A percentile compares a stretch with the other conserved stretches of the same genome.
Conservation (phyloP, 2,329 filamentous ascomycete genomes). For the Eurotiales sp. region DNA sequence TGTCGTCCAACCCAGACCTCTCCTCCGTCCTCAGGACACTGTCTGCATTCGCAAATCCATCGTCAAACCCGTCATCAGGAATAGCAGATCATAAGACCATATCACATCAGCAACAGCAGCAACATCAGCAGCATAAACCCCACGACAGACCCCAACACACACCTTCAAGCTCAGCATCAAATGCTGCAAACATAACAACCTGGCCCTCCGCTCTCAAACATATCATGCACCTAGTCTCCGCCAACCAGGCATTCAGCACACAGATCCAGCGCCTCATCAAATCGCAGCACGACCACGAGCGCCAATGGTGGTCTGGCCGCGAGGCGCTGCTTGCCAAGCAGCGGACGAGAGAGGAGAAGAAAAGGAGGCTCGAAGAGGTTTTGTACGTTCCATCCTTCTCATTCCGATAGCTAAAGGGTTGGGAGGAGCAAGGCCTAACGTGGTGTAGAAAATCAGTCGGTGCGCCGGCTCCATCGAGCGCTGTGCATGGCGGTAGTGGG, state of each 20-base stretch:
- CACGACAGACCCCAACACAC: constrained; percentile 1
- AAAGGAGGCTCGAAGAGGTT: constrained; percentile 53
- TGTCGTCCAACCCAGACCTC: constrained; percentile 31
- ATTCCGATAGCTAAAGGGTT: too few relatives aligned
- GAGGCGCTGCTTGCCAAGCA: constrained; percentile 52
- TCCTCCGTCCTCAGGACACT: constrained; percentile 41
- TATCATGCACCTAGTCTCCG: constrained; percentile 48
- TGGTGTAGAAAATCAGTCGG: constrained; percentile 48
- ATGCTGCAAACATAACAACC: constrained; percentile 48
- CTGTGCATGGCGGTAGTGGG: background rate
- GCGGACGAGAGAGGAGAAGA: constrained; percentile 48
- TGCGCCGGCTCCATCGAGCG: constrained; percentile 30
- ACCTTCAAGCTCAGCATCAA: constrained; percentile 20
- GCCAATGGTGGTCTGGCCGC: constrained; percentile 57
- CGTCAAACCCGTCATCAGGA: constrained; percentile 6
- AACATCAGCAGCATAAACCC: background rate
- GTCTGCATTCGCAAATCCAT: constrained; percentile 29
- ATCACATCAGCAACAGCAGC: background rate
- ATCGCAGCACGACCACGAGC: constrained; percentile 60
- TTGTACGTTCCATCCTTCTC: constrained; percentile 38
- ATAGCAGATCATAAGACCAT: background rate
- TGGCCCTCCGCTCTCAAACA: constrained; percentile 51
- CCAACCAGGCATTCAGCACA: constrained; percentile 42
- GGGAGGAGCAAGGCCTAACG: too few relatives aligned
- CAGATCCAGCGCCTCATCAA: constrained; percentile 57